Evolutionary conservation across 176 grass and related monocot species (phyloP).

Genomic region (Typha latifolia): DNA sequence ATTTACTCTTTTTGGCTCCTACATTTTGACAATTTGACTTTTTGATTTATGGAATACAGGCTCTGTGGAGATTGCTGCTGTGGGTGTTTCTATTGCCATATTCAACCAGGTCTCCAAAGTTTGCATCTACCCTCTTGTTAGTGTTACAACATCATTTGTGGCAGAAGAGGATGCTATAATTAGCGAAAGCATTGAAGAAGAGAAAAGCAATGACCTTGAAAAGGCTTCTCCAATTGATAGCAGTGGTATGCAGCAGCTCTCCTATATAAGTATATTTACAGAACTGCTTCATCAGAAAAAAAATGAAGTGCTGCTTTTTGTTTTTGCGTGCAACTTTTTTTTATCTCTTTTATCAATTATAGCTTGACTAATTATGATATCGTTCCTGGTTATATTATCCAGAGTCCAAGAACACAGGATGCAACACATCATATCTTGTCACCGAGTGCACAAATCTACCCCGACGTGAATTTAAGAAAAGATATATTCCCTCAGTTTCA

Average conservation of each 20-base stretch:
- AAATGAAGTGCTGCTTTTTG: not conserved
- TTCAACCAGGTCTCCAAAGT: slow-evolving; percentile 89
- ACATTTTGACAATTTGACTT: slow-evolving; percentile 9
- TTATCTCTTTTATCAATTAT: not conserved
- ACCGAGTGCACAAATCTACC: not conserved
- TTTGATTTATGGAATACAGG: slow-evolving; percentile 33
- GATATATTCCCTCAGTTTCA: slow-evolving; percentile 28
- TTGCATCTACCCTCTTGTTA: slow-evolving; percentile 81
- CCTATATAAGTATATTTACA: not conserved
- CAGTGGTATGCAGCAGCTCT: slow-evolving; percentile 10
- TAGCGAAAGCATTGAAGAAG: not conserved
- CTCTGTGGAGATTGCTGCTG: slow-evolving; percentile 65
- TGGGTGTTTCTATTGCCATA: slow-evolving; percentile 76
- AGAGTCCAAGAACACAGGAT: slow-evolving; percentile 10
- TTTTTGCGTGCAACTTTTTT: not conserved
- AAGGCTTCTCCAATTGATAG: slow-evolving; percentile 2
- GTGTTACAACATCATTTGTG: slow-evolving; percentile 87
- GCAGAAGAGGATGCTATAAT: slow-evolving; percentile 58
- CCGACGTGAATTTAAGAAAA: slow-evolving; percentile 7
- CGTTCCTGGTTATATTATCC: not conserved
- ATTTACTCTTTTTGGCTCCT: too few species aligned
- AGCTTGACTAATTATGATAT: not conserved
- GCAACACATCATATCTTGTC: slow-evolving; percentile 2
- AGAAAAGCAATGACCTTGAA: slow-evolving; percentile 20
- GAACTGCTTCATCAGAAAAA: not conserved